Base-by-base conservation (phyloP, 208 protist genomes). In the Giardia duodenalis region DNA sequence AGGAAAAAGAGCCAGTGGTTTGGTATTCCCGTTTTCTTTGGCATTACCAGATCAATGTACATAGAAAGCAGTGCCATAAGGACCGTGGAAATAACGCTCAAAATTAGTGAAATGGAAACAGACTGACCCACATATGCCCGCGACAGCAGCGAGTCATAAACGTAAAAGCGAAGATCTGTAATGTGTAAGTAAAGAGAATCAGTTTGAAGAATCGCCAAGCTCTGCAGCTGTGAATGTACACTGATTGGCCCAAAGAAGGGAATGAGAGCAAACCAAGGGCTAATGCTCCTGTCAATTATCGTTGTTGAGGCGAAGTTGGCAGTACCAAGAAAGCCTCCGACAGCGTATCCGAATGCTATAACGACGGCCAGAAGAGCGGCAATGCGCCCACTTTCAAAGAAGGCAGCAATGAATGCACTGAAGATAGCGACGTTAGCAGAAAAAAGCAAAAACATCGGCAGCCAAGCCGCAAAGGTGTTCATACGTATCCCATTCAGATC, bases 21-120 rank as follows among this genome's bases (percentile, higher is more conserved):
- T 86, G 93, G 42, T 44, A 88, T 57, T 42, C 92, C 93, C 67
- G 44, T 95, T 46, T 94, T 47, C 46, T 47, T 47, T 22, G 92
- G 67, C 19, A 94, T 44, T 2, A 95, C 67, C 42, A 93, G 93
- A 46, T 95, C 94, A 10, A 95, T 88, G 93, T 95, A 95, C 67
- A 94, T 93, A 44, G 92, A 44, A 30, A 95, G 42, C n/a, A 95
- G 39, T 1, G 43, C 0, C 86, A 93, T 95, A 0, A 95, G n/a
- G 44, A 95, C 39, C 2, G 94, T 67, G 88, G 95, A 94, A 0
- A 95, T 47, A 47, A 47, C n/a, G 47, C 2, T 1, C n/a, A 91
- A 1, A 2, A 91, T 43, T 1, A 91, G 10, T 2, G 2, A 4
- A 1, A 1, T 19, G 1, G 46, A 19, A 2, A 91, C 44, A 19